phyloP scores from a whole-genome alignment of 139 green algal genomes.

The Nannochloris sp. region DNA sequence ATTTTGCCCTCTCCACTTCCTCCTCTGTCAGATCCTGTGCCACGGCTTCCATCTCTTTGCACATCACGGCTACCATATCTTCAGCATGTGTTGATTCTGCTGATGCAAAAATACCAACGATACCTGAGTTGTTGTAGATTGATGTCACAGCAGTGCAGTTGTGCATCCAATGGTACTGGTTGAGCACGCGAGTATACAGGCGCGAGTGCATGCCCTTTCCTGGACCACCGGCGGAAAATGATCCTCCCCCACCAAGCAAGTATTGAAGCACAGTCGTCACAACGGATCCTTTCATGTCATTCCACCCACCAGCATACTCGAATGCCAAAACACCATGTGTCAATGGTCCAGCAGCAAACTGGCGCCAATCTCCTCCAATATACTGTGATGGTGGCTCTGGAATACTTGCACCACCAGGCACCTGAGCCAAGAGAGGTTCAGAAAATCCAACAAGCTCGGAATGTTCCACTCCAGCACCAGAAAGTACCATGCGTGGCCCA shows the following conservation, averaged over 20 bases:
- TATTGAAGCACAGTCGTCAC: slow-evolving; percentile 80
- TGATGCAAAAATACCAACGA: slow-evolving; percentile 71
- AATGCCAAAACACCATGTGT: slow-evolving; percentile 65
- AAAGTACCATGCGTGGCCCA: slow-evolving; percentile 70
- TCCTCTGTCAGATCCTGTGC: slow-evolving; percentile 42
- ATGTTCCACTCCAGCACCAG: slow-evolving; percentile 75
- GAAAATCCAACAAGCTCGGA: slow-evolving; percentile 52
- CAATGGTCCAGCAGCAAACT: slow-evolving; percentile 15
- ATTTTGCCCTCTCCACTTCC: slow-evolving; percentile 87
- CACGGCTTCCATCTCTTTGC: slow-evolving; percentile 42
- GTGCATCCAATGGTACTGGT: slow-evolving; percentile 62
- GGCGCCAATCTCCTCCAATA: slow-evolving; percentile 28
- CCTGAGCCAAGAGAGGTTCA: slow-evolving; percentile 47
- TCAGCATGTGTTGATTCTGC: slow-evolving; percentile 29
- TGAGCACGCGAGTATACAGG: slow-evolving; percentile 91
- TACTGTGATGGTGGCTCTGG: slow-evolving; percentile 11
- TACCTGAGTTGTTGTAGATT: slow-evolving; percentile 83
- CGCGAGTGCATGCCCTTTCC: slow-evolving; percentile 97
- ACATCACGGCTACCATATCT: slow-evolving; percentile 43
- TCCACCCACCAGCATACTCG: slow-evolving; percentile 75
- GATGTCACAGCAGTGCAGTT: slow-evolving; percentile 80
- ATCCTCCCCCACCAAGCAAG: slow-evolving; percentile 85
- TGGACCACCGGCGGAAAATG: slow-evolving; percentile 77
- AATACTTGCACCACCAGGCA: background rate
- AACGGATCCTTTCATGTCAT: slow-evolving; percentile 72